Evolutionary conservation across 176 grass and related monocot genomes (phyloP).

Genomic region (Hordeum vulgare): DNA sequence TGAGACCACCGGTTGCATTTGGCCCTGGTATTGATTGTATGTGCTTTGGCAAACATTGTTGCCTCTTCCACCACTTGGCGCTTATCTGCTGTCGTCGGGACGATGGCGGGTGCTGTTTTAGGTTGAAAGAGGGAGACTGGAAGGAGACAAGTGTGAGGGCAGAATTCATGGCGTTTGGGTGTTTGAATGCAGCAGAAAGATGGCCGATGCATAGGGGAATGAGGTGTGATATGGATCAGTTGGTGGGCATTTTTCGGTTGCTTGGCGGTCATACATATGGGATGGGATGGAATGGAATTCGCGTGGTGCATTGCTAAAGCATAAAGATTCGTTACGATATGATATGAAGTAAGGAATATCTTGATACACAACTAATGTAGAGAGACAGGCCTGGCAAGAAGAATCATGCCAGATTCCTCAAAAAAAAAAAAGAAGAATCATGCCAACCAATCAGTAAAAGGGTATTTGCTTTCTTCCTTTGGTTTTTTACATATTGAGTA

Average conservation of each 20-base stretch:
- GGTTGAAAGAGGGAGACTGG: slow-evolving; percentile 11
- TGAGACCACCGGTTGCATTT: neutral
- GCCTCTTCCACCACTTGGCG: neutral
- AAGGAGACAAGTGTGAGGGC: slow-evolving; percentile 8
- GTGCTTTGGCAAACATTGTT: neutral
- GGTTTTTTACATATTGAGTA: slow-evolving; percentile 1
- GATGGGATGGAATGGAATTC: neutral
- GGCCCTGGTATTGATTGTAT: neutral
- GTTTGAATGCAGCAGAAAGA: slow-evolving; percentile 25
- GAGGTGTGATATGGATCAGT: neutral
- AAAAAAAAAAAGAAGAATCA: too few relatives aligned
- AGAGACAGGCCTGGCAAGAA: neutral
- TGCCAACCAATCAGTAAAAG: neutral
- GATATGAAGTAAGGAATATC: slow-evolving; percentile 17
- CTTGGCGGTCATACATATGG: neutral
- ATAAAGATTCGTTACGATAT: neutral
- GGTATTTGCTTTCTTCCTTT: neutral
- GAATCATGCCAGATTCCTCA: too few relatives aligned
- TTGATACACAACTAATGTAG: neutral
- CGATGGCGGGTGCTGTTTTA: neutral
- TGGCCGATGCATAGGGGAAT: neutral
- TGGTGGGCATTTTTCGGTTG: slow-evolving; percentile 30
- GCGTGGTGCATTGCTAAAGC: neutral
- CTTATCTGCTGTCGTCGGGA: neutral
- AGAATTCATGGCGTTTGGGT: slow-evolving; percentile 32